These are phyloP conservation scores for Sphagnum contortum DNA, from an alignment of 225 moss, liverwort and hornwort genomes.

Conservation along the genomic window DNA sequence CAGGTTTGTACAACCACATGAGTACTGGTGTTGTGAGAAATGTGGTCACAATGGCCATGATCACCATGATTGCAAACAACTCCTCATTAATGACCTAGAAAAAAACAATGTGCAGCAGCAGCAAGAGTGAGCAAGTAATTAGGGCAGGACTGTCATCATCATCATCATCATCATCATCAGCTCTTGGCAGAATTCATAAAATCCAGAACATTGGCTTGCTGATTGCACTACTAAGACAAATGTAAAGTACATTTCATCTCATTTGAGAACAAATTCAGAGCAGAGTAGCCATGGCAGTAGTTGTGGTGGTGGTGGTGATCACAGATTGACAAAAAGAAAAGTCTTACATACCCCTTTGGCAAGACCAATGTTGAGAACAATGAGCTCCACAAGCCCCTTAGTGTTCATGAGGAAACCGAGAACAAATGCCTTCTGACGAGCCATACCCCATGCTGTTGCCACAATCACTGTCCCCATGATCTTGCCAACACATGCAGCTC, in stretches of 20 bases:
- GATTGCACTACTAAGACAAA: too few relatives aligned
- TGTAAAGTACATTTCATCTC: too few relatives aligned
- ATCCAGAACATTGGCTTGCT: too few relatives aligned
- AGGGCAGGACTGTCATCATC: too few relatives aligned
- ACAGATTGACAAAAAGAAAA: background rate
- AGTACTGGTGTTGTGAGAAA: conserved; percentile 58
- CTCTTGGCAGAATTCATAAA: too few relatives aligned
- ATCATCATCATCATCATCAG: too few relatives aligned
- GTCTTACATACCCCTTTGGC: conserved; percentile 45
- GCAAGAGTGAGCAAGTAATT: background rate
- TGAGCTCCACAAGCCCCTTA: conserved; percentile 77
- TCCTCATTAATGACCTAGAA: conserved; percentile 60
- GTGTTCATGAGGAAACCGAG: conserved; percentile 80
- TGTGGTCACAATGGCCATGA: conserved; percentile 68
- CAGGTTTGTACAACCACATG: conserved; percentile 63
- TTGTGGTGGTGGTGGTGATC: too few relatives aligned
- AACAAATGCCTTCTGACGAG: conserved; percentile 25
- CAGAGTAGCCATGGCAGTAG: too few relatives aligned
- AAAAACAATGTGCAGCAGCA: background rate
- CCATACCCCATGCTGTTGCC: conserved; percentile 39
- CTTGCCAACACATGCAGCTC: conserved; percentile 52
- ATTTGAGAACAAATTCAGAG: too few relatives aligned
- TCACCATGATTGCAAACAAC: conserved; percentile 63
- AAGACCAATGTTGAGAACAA: conserved; percentile 77
- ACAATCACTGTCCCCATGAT: conserved; percentile 31